Evolutionary conservation across 495 filamentous ascomycete species (phyloP).

Genomic region (Aspergillus diversus): DNA sequence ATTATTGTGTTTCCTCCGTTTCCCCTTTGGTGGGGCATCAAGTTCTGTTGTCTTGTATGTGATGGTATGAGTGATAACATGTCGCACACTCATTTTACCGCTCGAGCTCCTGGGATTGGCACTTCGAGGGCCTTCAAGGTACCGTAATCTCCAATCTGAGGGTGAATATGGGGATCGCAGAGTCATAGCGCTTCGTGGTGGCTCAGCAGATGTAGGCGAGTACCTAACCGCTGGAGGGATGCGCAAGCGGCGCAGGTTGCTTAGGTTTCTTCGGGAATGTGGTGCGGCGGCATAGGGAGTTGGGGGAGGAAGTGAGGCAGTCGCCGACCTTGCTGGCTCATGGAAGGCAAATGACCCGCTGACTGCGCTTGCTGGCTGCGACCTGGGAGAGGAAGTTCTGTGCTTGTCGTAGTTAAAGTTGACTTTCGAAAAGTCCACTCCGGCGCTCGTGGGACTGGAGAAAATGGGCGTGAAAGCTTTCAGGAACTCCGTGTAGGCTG

Average conservation of each 20-base stretch:
- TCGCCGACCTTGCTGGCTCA: constrained; percentile 30
- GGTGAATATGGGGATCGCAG: constrained; percentile 45
- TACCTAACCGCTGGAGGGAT: constrained; percentile 39
- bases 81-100: constrained; percentile 46
- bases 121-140: constrained; percentile 39
- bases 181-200: constrained; percentile 35
- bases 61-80: constrained; percentile 55
- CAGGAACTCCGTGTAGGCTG: constrained; percentile 90
- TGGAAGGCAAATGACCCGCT: constrained; percentile 35
- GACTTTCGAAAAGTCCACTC: constrained; percentile 37
- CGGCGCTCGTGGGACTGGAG: constrained; percentile 43
- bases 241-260: constrained; percentile 41
- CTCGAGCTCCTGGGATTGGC: constrained; percentile 25
- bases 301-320: constrained; percentile 40
- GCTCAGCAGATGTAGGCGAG: constrained; percentile 30
- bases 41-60: constrained; percentile 49
- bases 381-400: constrained; percentile 33
- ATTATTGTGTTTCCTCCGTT: constrained; percentile 38
- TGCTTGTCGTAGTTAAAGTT: constrained; percentile 30
- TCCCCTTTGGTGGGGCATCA: constrained; percentile 47
- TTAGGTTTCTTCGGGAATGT: constrained; percentile 28
- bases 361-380: constrained; percentile 44
- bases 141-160: constrained; percentile 44
- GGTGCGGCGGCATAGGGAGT: constrained; percentile 32
- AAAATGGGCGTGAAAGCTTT: constrained; percentile 74